phyloP scores from a whole-genome alignment of 768 basidiomycete species.

The Cystofilobasidium bisporidii region DNA sequence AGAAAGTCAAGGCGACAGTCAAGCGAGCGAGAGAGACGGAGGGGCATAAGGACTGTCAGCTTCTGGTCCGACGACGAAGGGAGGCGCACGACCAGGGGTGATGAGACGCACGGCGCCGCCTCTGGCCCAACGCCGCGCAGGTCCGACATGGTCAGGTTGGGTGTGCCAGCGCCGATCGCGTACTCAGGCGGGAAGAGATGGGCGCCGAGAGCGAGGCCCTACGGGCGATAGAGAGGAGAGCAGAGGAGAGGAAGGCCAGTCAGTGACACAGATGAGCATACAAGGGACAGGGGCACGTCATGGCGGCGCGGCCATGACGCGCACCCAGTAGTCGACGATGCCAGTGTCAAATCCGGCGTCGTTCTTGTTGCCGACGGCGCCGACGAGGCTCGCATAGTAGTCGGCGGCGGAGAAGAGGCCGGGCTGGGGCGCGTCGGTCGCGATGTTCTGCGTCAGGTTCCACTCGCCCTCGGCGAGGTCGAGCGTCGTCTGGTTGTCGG shows the following conservation, averaged over 20 bases:
- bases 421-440: conserved; percentile 38
- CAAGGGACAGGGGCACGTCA: too few species aligned
- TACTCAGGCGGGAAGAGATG: conserved; percentile 35
- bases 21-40: too few species aligned
- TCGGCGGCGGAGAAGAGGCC: conserved; percentile 31
- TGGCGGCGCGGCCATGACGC: neutral
- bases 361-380: conserved; percentile 34
- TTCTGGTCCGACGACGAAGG: too few species aligned
- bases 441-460: neutral
- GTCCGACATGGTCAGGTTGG: conserved; percentile 33
- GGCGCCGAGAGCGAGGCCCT: conserved; percentile 7
- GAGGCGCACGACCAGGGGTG: too few species aligned
- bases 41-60: too few species aligned
- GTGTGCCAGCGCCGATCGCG: conserved; percentile 31
- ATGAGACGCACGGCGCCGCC: conserved; percentile 23
- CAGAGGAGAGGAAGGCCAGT: too few species aligned
- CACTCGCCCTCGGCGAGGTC: neutral
- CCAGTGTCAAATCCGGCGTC: conserved; percentile 34
- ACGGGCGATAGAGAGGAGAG: too few species aligned
- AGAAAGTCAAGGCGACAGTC: neutral
- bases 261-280: too few species aligned
- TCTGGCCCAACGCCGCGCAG: conserved; percentile 29
- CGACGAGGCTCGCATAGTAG: conserved; percentile 35
- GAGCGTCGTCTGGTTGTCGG: neutral
- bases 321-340: conserved; percentile 38